A percentile compares a stretch with the other conserved stretches of the same genome.
Evolutionary conservation across 805 yeast species (phyloP).

Genomic region (Wickerhamiella lipophila): DNA sequence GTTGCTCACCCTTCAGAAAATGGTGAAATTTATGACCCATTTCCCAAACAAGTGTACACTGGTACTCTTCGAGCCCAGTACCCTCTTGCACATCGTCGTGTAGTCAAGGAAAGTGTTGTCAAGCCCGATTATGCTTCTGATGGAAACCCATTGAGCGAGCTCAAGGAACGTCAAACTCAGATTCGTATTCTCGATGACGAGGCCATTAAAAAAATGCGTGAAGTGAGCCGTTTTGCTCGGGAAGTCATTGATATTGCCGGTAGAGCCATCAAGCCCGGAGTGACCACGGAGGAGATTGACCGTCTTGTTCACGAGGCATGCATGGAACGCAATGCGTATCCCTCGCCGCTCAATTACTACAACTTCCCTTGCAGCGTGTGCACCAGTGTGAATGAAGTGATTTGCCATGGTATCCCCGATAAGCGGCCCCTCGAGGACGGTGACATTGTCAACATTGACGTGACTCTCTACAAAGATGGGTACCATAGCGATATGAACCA

Average conservation of each 20-base stretch:
- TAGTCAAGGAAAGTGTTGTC: slow-evolving; percentile 56
- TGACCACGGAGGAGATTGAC: slow-evolving; percentile 89
- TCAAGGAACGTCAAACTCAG: slow-evolving; percentile 41
- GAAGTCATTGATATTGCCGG: slow-evolving; percentile 87
- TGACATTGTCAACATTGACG: slow-evolving; percentile 85
- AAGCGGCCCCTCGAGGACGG: slow-evolving; percentile 78
- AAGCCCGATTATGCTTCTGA: slow-evolving; percentile 72
- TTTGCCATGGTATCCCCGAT: slow-evolving; percentile 97
- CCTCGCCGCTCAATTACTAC: slow-evolving; percentile 89
- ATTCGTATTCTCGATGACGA: slow-evolving; percentile 53
- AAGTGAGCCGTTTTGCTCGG: slow-evolving; percentile 64
- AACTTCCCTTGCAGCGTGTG: slow-evolving; percentile 87
- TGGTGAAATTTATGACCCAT: slow-evolving; percentile 64
- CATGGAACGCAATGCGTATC: slow-evolving; percentile 78
- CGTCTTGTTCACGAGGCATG: slow-evolving; percentile 77
- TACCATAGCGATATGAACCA: slow-evolving; percentile 91
- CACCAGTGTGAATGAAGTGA: slow-evolving; percentile 86
- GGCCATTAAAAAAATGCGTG: slow-evolving; percentile 61
- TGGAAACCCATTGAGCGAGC: slow-evolving; percentile 73
- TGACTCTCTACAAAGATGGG: slow-evolving; percentile 73
- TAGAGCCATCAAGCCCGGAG: slow-evolving; percentile 68
- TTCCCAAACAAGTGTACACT: slow-evolving; percentile 60
- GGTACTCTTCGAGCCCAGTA: slow-evolving; percentile 69
- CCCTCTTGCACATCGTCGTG: slow-evolving; percentile 63
- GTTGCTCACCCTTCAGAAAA: slow-evolving; percentile 44